Base-by-base conservation (phyloP, 1,284 basidiomycete species). In the Boletus semigastroideus region DNA sequence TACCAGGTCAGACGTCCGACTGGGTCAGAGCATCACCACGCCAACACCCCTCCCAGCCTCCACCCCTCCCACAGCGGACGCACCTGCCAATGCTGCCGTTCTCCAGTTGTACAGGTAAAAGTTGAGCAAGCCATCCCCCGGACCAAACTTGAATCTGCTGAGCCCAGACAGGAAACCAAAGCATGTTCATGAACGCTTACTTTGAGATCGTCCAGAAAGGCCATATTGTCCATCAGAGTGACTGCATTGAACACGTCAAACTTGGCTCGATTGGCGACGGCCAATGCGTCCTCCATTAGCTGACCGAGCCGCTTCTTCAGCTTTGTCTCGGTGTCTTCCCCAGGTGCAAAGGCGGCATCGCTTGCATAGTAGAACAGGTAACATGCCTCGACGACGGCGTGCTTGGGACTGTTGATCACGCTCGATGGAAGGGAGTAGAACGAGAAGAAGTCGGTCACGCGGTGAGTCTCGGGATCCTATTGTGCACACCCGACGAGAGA, bases 171-270 rank as follows among this genome's bases (percentile, higher is more conserved):
- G 34, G 19, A 31, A 37, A 42, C 42, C 9, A 28, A 34, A 13
- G 57, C 48, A 48, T 57, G 51, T n/a, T 31, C n/a, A 48, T 42
- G 46, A 38, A 31, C 37, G 63, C 78, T 51, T 57, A 90, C 91
- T 80, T 87, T 89, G 53, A 94, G 79, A 52, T 96, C 91, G 31
- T 82, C 72, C 49, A 99, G 68, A 72, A 99, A 88, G 44, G 81
- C 69, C 53, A 85, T 78, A 69, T 98, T 99, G 71, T 99, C 97
- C 87, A 98, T 92, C 53, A 98, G 73, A 10, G 94, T 96, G 54
- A 99, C 73, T 1, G 92, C 92, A 71, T 99, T 99, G 71, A 99
- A 86, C 10, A 99, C 97, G 68, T 99, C 97, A 64, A 99, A 98
- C 44, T 84, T 83, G 42, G 87, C 84, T 70, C 90, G 78, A 58